A percentile compares a stretch with the other conserved stretches of the same genome.
Conservation (phyloP, 129 eudicot genomes). For the Helianthus tuberosus region DNA sequence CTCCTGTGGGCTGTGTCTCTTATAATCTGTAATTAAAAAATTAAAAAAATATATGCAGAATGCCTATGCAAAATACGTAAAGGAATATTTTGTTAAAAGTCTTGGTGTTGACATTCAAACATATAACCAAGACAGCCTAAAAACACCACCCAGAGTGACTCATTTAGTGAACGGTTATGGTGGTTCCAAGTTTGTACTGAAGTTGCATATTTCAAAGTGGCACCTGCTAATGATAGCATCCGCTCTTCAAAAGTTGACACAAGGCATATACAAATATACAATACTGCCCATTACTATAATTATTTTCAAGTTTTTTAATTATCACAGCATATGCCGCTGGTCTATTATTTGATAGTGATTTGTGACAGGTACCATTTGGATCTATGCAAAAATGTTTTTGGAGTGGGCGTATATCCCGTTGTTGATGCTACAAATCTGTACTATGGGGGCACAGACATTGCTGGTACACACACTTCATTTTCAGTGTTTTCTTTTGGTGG, state of each 20-base stretch:
- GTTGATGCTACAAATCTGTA: slow-evolving; percentile 83
- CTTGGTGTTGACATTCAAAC: slow-evolving; percentile 62
- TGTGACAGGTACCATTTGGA: slow-evolving; percentile 92
- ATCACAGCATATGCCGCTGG: no score
- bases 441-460: slow-evolving; percentile 92
- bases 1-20: no score
- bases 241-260: slow-evolving; percentile 80
- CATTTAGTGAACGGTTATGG: slow-evolving; percentile 76
- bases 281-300: no score
- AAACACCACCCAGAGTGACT: slow-evolving; percentile 43
- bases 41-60: slow-evolving; percentile 45
- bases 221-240: slow-evolving; percentile 83
- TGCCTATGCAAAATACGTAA: slow-evolving; percentile 83
- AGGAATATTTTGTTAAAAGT: slow-evolving; percentile 57
- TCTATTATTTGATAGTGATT: slow-evolving; percentile 21
- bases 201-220: slow-evolving; percentile 98
- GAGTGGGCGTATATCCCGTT: slow-evolving; percentile 77
- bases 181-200: slow-evolving; percentile 99
- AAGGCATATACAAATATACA: slow-evolving; percentile 60
- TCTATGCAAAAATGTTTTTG: slow-evolving; percentile 93
- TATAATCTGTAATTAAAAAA: background rate
- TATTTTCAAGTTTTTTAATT: slow-evolving; percentile 1
- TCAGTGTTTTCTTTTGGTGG: no score
- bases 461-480: no score
- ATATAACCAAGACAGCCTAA: slow-evolving; percentile 74